Base-by-base conservation (phyloP, 768 basidiomycete species). In the Hericium coralloides region DNA sequence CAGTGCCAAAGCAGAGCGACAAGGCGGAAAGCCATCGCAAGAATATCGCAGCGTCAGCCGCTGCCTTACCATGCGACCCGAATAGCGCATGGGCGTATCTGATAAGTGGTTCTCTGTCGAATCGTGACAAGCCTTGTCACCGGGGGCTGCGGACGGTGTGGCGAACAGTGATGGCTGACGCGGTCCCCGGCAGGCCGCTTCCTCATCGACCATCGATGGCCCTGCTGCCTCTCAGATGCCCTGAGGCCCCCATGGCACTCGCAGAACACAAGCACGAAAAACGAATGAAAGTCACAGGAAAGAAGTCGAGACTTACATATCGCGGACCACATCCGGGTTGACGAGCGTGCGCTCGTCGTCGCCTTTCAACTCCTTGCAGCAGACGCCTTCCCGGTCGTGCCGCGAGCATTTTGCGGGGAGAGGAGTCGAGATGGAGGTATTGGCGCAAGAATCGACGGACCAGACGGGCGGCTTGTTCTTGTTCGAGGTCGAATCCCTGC, bases 301-400 rank as follows among this genome's bases (percentile, higher is more conserved):
- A 26, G 41, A 41, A 53, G 37, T 17, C 22, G 15, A 61, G 3
- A 73, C 88, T 68, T 66, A 92, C 91, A 92, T 82, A 61, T 95
- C 92, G 8, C 92, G 84, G 18, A 95, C 79, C 49, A 95, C 73
- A 60, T 95, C 92, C 0, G 94, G 93, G 67, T 95, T 82, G 38
- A 95, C 74, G 38, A 97, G 79, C 0, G 81, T 86, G 23, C 92
- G 80, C 58, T 92, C 85, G 50, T 92, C 89, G 12, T 85, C 80
- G 52, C 74, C 81, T 66, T 83, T 91, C 58, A 95, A 81, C 55
- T 94, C 90, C 65, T 91, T 88, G 75, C 93, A 97, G 72, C 94
- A 95, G 4, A 93, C 70, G 8, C 87, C 89, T 52, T 79, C 80
- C 48, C 72, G 57, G 12, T 72, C 73, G 55, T 79, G 72, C 59